phyloP scores from a whole-genome alignment of 768 basidiomycete species.

The Tylopilus subfusipes region DNA sequence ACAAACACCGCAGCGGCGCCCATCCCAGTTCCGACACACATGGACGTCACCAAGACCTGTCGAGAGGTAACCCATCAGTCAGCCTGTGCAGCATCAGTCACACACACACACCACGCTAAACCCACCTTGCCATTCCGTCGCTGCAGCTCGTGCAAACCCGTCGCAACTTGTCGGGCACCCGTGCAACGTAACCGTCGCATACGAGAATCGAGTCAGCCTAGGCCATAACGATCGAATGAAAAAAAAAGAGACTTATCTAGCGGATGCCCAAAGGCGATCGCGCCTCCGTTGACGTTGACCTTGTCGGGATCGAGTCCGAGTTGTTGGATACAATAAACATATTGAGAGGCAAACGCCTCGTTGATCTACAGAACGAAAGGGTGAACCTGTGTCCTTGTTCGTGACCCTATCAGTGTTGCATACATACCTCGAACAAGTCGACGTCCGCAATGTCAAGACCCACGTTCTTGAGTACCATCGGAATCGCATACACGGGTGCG shows the following conservation, averaged over 20 bases:
- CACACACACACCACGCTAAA: neutral
- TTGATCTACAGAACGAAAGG: constrained; percentile 57
- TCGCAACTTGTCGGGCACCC: constrained; percentile 81
- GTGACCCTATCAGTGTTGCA: neutral
- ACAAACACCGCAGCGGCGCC: constrained; percentile 81
- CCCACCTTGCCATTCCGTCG: constrained; percentile 66
- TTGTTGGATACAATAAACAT: constrained; percentile 65
- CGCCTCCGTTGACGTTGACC: constrained; percentile 89
- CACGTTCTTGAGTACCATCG: constrained; percentile 61
- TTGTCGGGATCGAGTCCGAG: constrained; percentile 61
- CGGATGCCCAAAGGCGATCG: constrained; percentile 83
- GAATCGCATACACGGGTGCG: constrained; percentile 83
- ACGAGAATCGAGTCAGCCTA: constrained; percentile 14
- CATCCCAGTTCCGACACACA: constrained; percentile 92
- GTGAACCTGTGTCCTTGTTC: neutral
- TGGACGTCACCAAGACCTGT: constrained; percentile 78
- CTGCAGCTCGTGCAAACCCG: constrained; percentile 71
- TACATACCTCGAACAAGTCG: constrained; percentile 73
- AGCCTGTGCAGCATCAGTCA: neutral
- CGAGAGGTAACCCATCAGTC: neutral
- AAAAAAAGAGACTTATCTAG: constrained; percentile 61
- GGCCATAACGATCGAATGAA: neutral
- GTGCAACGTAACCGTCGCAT: constrained; percentile 56
- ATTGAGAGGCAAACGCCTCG: constrained; percentile 87
- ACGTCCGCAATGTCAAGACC: constrained; percentile 69